phyloP scores from a whole-genome alignment of 495 filamentous ascomycete genomes.

The Tuber indicum region DNA sequence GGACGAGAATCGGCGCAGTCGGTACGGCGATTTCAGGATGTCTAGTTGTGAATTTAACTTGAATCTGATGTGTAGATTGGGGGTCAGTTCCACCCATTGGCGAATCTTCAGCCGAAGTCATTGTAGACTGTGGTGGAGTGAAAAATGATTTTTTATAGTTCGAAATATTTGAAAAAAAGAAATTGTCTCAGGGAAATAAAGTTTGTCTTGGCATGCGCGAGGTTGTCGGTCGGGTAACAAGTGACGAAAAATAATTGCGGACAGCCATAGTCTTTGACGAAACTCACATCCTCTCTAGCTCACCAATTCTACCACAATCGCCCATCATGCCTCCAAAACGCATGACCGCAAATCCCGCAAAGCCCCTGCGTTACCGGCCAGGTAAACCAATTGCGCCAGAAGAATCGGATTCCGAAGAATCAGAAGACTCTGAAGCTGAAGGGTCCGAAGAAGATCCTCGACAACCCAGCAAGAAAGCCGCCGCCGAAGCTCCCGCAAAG shows the following conservation, averaged over 20 bases:
- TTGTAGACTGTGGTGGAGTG: background rate
- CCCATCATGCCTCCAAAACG: slow-evolving; percentile 72
- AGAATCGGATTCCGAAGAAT: slow-evolving; percentile 54
- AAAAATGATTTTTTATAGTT: background rate
- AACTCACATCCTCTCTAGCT: background rate
- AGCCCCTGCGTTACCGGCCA: slow-evolving; percentile 74
- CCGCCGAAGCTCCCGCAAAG: slow-evolving; percentile 54
- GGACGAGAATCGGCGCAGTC: slow-evolving; percentile 20
- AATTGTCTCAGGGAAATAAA: background rate
- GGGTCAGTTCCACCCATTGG: background rate
- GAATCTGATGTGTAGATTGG: slow-evolving; percentile 43
- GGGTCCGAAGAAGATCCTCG: slow-evolving; percentile 37
- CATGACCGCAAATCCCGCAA: slow-evolving; percentile 89
- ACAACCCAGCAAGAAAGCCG: slow-evolving; percentile 45
- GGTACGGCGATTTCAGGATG: slow-evolving; percentile 54
- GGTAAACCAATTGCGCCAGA: slow-evolving; percentile 73
- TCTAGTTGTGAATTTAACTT: slow-evolving; percentile 55
- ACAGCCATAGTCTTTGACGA: background rate
- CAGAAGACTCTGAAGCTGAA: slow-evolving; percentile 56
- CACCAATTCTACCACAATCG: background rate
- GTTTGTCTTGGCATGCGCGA: background rate
- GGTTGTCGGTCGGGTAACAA: slow-evolving; percentile 20
- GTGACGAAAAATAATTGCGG: background rate
- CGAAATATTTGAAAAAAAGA: background rate
- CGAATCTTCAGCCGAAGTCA: background rate